These are phyloP conservation scores for Tirmania nivea DNA, from an alignment of 495 filamentous ascomycete genomes.

Conservation along the genomic window DNA sequence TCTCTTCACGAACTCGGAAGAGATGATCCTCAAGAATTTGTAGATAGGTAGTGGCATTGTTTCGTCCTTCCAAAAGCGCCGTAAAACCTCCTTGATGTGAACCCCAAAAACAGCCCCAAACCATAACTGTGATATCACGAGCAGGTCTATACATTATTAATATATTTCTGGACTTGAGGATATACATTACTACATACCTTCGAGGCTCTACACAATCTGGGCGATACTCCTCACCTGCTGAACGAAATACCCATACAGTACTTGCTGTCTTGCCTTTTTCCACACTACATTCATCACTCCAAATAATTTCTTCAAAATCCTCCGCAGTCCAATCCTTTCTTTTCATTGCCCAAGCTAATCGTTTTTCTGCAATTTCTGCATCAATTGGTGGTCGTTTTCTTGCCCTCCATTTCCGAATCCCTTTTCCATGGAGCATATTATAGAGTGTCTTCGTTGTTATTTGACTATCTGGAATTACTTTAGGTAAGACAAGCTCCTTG, in stretches of 20 bases:
- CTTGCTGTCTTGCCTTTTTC: background rate
- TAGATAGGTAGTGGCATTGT: no score
- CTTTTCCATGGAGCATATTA: background rate
- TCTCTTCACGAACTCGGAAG: no score
- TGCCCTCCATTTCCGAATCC: background rate
- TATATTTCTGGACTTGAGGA: no score
- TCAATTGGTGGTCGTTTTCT: background rate
- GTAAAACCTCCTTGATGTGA: no score
- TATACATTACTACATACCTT: background rate
- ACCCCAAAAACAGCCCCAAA: background rate
- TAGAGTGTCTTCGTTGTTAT: background rate
- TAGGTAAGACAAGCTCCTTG: no score
- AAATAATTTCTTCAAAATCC: background rate
- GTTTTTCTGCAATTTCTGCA: background rate
- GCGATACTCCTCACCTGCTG: background rate
- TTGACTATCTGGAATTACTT: slow-evolving; percentile 13
- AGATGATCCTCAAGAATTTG: no score
- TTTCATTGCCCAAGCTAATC: background rate
- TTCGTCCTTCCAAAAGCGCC: no score
- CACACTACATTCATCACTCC: background rate
- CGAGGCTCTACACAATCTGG: background rate
- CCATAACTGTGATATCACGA: background rate
- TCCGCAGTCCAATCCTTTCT: background rate
- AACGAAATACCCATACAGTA: background rate
- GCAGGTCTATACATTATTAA: no score